Conservation (phyloP, 768 basidiomycete species). For the Podaxis pistillaris region DNA sequence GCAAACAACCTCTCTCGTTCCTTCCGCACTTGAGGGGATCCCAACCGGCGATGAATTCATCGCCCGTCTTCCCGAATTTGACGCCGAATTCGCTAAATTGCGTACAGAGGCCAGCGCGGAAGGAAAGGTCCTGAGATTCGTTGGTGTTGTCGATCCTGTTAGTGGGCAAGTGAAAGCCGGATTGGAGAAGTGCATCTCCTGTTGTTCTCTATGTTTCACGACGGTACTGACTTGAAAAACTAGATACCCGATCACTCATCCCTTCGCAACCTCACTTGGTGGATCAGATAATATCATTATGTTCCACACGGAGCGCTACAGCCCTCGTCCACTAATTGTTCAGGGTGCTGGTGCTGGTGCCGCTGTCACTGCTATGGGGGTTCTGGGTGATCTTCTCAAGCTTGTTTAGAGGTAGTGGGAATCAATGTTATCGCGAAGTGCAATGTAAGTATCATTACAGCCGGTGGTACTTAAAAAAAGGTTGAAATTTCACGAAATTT, state of each 20-base stretch:
- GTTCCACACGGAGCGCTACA: conserved; percentile 94
- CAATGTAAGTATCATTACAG: no score
- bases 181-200: conserved; percentile 72
- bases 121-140: conserved; percentile 87
- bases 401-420: conserved; percentile 27
- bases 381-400: conserved; percentile 83
- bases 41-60: conserved; percentile 83
- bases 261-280: conserved; percentile 93
- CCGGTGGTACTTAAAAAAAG: no score
- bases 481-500: no score
- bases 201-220: not conserved
- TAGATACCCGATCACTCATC: conserved; percentile 87
- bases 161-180: conserved; percentile 76
- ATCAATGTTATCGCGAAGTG: not conserved
- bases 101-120: conserved; percentile 76
- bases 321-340: conserved; percentile 83
- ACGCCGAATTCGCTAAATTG: conserved; percentile 72
- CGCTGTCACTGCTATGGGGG: conserved; percentile 98
- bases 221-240: not conserved
- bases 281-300: conserved; percentile 98
- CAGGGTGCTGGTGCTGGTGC: conserved; percentile 98
- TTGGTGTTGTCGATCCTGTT: conserved; percentile 87
- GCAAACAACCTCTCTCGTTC: conserved; percentile 82
- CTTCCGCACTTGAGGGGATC: conserved; percentile 63
- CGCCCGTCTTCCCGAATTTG: conserved; percentile 74